Evolutionary conservation across 371 early-diverging fungal genomes (phyloP).

Genomic region (Rhizopus delemar): DNA sequence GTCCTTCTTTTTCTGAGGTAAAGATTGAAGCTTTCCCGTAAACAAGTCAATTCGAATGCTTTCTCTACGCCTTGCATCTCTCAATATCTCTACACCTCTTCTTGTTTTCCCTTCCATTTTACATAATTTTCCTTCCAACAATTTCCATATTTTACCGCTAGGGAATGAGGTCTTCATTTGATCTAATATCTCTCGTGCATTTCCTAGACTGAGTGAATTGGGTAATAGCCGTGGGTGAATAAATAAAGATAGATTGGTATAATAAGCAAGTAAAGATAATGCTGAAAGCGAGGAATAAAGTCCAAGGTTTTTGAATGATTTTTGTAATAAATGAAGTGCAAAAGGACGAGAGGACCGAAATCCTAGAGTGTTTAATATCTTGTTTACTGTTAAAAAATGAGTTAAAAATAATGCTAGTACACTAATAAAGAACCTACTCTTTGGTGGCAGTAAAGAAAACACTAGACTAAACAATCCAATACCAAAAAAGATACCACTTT

Average conservation of each 20-base stretch:
- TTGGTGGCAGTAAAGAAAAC: conserved; percentile 50
- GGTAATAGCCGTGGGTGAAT: conserved; percentile 50
- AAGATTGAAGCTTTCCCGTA: conserved; percentile 1
- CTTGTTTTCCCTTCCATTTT: conserved; percentile 49
- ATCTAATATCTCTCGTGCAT: conserved; percentile 35
- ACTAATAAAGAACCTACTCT: conserved; percentile 33
- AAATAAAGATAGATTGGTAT: conserved; percentile 50
- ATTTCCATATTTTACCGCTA: conserved; percentile 45
- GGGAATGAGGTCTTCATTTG: conserved; percentile 44
- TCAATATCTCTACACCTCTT: conserved; percentile 42
- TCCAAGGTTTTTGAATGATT: conserved; percentile 38
- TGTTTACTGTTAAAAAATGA: conserved; percentile 33
- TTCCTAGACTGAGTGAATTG: conserved; percentile 36
- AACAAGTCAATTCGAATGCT: conserved; percentile 8
- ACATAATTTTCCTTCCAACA: conserved; percentile 50
- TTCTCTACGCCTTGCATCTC: conserved; percentile 44
- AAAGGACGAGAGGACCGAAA: conserved; percentile 54
- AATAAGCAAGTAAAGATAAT: conserved; percentile 43
- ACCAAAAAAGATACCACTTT: conserved; percentile 52
- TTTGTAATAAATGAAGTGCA: conserved; percentile 43
- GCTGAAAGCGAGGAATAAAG: conserved; percentile 46
- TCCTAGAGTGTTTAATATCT: conserved; percentile 46
- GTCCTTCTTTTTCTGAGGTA: conserved; percentile 15
- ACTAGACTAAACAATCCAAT: conserved; percentile 49
- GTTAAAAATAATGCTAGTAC: too few species aligned